Conservation (phyloP, 208 protist genomes). For the Leptomonas pyrrhocoris region DNA sequence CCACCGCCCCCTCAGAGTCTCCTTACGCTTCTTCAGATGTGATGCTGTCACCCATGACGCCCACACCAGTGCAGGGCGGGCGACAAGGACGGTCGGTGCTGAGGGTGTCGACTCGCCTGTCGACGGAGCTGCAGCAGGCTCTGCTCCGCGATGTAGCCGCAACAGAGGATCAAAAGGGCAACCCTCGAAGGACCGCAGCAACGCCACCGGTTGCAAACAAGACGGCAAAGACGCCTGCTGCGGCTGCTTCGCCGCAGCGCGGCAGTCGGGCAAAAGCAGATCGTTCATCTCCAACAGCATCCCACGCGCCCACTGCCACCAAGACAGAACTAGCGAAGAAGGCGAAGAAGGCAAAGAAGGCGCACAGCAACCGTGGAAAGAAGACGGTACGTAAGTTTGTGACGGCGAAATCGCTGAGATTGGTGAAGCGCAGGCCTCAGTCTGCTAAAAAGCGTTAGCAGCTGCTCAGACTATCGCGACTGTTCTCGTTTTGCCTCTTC, state of each 20-base stretch:
- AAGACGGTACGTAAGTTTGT: slow-evolving; percentile 24
- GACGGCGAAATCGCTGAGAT: slow-evolving; percentile 29
- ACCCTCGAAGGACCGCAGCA: not conserved
- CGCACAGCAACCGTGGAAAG: not conserved
- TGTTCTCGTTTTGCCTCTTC: not conserved
- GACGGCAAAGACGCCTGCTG: slow-evolving; percentile 4
- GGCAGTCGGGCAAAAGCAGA: not conserved
- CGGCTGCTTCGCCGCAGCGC: not conserved
- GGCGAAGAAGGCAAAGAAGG: not conserved
- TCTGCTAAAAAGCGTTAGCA: not conserved
- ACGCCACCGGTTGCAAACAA: not conserved
- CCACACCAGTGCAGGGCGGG: not conserved
- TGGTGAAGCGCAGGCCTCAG: not conserved
- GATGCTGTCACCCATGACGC: slow-evolving; percentile 1
- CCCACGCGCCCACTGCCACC: not conserved
- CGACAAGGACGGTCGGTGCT: slow-evolving; percentile 3
- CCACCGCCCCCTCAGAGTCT: not conserved
- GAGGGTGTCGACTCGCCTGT: slow-evolving; percentile 32
- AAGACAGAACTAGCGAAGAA: not conserved
- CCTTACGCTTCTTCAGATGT: not conserved
- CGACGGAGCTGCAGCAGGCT: slow-evolving; percentile 32
- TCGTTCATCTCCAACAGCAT: not conserved
- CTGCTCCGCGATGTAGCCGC: slow-evolving; percentile 14
- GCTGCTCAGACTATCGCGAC: not conserved
- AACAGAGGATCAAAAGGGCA: not conserved